A percentile compares a stretch with the other conserved stretches of the same genome.
Evolutionary conservation across 768 basidiomycete genomes (phyloP).

Genomic region (Xanthoconium stramineum): DNA sequence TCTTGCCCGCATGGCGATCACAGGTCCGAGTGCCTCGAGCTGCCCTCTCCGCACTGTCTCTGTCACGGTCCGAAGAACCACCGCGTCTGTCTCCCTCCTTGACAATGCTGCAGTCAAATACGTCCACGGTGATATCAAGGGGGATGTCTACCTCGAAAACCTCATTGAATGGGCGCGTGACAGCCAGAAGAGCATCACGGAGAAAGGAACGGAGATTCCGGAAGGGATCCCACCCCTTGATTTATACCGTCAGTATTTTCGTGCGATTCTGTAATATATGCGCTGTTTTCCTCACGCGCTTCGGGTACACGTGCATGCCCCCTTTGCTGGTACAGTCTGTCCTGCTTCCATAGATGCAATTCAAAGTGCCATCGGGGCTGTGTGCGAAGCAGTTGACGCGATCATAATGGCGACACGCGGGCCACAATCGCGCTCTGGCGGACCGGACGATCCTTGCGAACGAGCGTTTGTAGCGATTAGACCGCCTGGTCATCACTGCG

Average conservation of each 20-base stretch:
- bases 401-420: slow-evolving; percentile 39
- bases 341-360: slow-evolving; percentile 73
- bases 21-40: background rate
- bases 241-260: slow-evolving; percentile 61
- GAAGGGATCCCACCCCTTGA: slow-evolving; percentile 69
- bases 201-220: slow-evolving; percentile 75
- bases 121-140: slow-evolving; percentile 67
- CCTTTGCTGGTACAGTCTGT: slow-evolving; percentile 52
- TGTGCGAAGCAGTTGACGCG: slow-evolving; percentile 84
- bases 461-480: slow-evolving; percentile 80
- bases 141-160: slow-evolving; percentile 64
- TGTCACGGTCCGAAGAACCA: slow-evolving; percentile 50
- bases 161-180: slow-evolving; percentile 57
- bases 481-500: slow-evolving; percentile 94
- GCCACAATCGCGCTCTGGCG: slow-evolving; percentile 7
- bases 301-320: background rate
- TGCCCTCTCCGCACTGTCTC: slow-evolving; percentile 24
- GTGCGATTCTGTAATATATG: background rate
- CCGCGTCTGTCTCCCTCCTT: slow-evolving; percentile 52
- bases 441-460: slow-evolving; percentile 21
- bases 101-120: slow-evolving; percentile 66
- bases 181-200: slow-evolving; percentile 57
- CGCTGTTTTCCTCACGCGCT: background rate
- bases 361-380: slow-evolving; percentile 75
- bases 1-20: slow-evolving; percentile 42